phyloP scores from a whole-genome alignment of 495 filamentous ascomycete genomes.

The Penicillium psychrofluorescens region DNA sequence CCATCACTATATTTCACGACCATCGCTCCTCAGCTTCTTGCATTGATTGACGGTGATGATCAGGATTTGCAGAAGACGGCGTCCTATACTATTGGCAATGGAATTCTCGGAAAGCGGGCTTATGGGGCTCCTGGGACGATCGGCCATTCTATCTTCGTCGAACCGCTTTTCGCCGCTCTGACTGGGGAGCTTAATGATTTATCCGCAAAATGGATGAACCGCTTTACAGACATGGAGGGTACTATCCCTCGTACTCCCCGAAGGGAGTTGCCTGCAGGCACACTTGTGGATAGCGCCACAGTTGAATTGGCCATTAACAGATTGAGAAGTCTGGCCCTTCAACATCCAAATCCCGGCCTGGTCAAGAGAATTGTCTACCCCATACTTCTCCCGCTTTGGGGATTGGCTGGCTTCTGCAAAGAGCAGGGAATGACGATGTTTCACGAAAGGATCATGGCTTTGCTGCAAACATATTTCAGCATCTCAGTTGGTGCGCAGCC shows the following conservation, averaged over 20 bases:
- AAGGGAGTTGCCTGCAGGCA: background rate
- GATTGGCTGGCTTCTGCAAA: constrained; percentile 49
- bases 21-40: constrained; percentile 60
- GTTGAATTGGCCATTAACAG: constrained; percentile 44
- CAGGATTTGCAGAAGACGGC: constrained; percentile 58
- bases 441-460: constrained; percentile 23
- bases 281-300: constrained; percentile 15
- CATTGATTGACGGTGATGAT: constrained; percentile 58
- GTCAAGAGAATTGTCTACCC: constrained; percentile 60
- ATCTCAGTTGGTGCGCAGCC: constrained; percentile 36
- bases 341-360: constrained; percentile 69
- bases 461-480: constrained; percentile 43
- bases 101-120: constrained; percentile 58
- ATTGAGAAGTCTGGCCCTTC: constrained; percentile 48
- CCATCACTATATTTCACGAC: constrained; percentile 52
- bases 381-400: constrained; percentile 63
- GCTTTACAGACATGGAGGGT: constrained; percentile 4
- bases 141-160: constrained; percentile 62
- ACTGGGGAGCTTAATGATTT: constrained; percentile 41
- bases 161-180: constrained; percentile 56
- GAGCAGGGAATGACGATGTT: constrained; percentile 19
- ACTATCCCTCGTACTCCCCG: background rate
- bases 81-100: constrained; percentile 67
- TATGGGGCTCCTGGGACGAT: constrained; percentile 62
- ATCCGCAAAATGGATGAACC: constrained; percentile 18